Conservation (phyloP, 2,329 filamentous ascomycete species). For the Lachnellula cervina region DNA sequence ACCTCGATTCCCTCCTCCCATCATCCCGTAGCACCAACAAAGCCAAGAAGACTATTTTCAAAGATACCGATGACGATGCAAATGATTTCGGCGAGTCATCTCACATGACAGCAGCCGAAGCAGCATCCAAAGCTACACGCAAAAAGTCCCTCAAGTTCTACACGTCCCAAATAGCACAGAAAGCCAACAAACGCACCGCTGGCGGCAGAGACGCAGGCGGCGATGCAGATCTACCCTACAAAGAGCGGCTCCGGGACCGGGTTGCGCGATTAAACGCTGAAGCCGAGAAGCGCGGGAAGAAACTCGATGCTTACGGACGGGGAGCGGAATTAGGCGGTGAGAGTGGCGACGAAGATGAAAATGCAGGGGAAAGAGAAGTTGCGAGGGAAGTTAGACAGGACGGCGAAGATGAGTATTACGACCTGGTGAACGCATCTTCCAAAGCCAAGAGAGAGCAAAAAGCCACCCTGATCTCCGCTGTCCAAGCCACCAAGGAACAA, state of each 20-base stretch:
- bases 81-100: constrained; percentile 81
- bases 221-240: constrained; percentile 78
- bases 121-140: constrained; percentile 79
- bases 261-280: constrained; percentile 83
- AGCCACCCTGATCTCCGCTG: constrained; percentile 45
- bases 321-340: constrained; percentile 58
- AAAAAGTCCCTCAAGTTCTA: constrained; percentile 96
- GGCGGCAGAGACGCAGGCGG: constrained; percentile 72
- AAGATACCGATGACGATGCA: constrained; percentile 38
- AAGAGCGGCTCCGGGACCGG: constrained; percentile 81
- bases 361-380: constrained; percentile 31
- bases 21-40: constrained; percentile 4
- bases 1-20: constrained; percentile 12
- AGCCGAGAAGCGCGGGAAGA: constrained; percentile 76
- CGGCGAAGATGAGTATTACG: constrained; percentile 77
- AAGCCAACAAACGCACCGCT: constrained; percentile 76
- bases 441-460: constrained; percentile 56
- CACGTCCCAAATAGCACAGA: constrained; percentile 94
- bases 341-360: constrained; percentile 33
- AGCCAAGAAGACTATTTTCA: constrained; percentile 14
- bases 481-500: constrained; percentile 48
- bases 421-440: constrained; percentile 71
- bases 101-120: constrained; percentile 65
- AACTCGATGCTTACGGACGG: constrained; percentile 58
- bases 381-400: constrained; percentile 35